These are phyloP conservation scores for Calamus simplicifolius DNA, from an alignment of 176 grass and related monocot genomes.

Conservation along the genomic window DNA sequence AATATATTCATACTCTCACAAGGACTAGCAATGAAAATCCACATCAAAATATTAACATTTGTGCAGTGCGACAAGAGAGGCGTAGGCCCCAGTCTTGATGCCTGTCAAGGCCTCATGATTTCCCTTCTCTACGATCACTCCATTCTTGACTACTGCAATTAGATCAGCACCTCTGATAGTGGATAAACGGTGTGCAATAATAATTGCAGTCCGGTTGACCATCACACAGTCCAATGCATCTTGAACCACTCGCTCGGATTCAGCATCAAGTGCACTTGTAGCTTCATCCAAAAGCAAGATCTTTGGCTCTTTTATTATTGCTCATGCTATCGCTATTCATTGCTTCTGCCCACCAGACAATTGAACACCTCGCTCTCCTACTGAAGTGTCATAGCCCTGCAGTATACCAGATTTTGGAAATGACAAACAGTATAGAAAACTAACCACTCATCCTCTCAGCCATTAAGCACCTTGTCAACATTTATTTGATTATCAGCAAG, in stretches of 20 bases:
- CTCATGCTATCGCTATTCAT: conserved; percentile 1
- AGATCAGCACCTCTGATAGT: too few species aligned
- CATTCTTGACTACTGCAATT: too few species aligned
- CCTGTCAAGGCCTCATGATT: too few species aligned
- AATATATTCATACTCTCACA: too few species aligned
- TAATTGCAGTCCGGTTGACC: conserved; percentile 4
- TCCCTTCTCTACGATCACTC: too few species aligned
- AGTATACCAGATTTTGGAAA: background rate
- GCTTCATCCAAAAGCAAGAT: conserved; percentile 13
- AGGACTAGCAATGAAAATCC: too few species aligned
- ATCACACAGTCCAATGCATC: background rate
- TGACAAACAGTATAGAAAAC: background rate
- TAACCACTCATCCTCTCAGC: background rate
- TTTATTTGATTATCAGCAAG: too few species aligned
- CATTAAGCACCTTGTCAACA: background rate
- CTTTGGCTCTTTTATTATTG: conserved; percentile 7
- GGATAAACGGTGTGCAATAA: background rate
- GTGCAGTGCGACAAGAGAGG: too few species aligned
- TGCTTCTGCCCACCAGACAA: conserved; percentile 14
- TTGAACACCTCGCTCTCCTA: conserved; percentile 1
- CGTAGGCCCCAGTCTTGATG: too few species aligned
- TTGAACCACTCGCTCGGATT: conserved; percentile 8
- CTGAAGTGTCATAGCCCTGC: conserved; percentile 9
- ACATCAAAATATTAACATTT: too few species aligned
- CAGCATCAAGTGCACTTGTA: conserved; percentile 7